Percentiles rank a stretch among this genome's conserved stretches.
Evolutionary conservation across 2,329 filamentous ascomycete species (phyloP).

Genomic region (Juglanconis sp.): DNA sequence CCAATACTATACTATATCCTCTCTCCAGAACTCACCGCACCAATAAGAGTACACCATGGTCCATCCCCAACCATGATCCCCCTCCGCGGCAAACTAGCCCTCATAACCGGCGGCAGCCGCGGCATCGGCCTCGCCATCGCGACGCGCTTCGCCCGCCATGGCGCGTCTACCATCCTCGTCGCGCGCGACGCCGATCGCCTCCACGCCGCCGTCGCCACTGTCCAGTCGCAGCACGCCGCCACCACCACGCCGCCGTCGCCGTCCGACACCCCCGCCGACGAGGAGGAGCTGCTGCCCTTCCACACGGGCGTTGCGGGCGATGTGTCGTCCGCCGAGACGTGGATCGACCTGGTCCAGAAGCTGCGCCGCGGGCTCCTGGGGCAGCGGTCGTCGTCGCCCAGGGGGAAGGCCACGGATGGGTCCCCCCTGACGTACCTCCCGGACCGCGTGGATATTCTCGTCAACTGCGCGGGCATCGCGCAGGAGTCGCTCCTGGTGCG

Average conservation of each 20-base stretch:
- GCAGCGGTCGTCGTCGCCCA: neutral
- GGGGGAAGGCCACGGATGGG: too few species aligned
- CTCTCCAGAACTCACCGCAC: neutral
- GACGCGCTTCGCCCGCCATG: constrained; percentile 59
- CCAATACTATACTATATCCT: neutral
- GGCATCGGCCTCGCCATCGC: constrained; percentile 70
- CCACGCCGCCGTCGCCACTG: constrained; percentile 33
- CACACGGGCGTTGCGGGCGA: constrained; percentile 17
- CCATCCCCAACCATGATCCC: constrained; percentile 27
- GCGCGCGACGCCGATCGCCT: constrained; percentile 53
- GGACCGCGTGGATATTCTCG: constrained; percentile 52
- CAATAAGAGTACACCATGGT: too few species aligned
- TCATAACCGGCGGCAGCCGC: constrained; percentile 69
- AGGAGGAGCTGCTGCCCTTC: constrained; percentile 8
- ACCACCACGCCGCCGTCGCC: constrained; percentile 37
- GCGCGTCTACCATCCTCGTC: constrained; percentile 58
- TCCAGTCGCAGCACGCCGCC: constrained; percentile 17
- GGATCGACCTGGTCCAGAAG: constrained; percentile 15
- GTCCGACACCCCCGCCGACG: neutral
- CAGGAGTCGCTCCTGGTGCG: constrained; percentile 62
- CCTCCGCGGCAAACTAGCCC: constrained; percentile 47
- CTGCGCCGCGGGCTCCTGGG: neutral
- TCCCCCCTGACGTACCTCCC: neutral
- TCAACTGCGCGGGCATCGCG: constrained; percentile 77
- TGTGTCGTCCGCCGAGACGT: constrained; percentile 20